Evolutionary conservation across 2,329 filamentous ascomycete species (phyloP).

Genomic region (Cordyceps pruinosa): DNA sequence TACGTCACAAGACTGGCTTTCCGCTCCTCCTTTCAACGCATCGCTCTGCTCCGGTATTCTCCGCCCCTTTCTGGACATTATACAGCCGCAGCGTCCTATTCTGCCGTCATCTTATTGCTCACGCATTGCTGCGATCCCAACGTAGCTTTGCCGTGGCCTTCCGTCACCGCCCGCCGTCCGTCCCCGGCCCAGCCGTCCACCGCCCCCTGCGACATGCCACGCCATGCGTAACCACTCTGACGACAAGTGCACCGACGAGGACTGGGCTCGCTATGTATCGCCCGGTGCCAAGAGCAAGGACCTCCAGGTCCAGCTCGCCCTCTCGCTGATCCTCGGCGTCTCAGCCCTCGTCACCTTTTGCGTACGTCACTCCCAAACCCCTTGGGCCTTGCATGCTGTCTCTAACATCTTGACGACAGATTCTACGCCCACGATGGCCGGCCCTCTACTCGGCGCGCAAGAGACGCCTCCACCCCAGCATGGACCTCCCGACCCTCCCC

Average conservation of each 20-base stretch:
- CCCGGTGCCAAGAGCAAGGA: constrained; percentile 30
- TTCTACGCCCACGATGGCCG: constrained; percentile 86
- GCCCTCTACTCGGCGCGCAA: constrained; percentile 85
- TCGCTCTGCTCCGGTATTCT: background rate
- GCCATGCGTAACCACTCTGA: constrained; percentile 15
- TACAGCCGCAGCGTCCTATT: background rate
- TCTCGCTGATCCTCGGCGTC: constrained; percentile 64
- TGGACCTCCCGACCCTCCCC: constrained; percentile 68
- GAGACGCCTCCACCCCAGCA: constrained; percentile 54
- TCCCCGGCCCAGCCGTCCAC: background rate
- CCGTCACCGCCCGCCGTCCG: background rate
- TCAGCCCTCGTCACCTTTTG: constrained; percentile 72
- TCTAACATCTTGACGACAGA: constrained; percentile 38
- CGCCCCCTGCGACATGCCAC: background rate
- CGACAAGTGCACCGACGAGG: constrained; percentile 19
- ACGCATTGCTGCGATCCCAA: background rate
- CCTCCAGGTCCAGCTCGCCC: constrained; percentile 58
- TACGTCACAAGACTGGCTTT: constrained; percentile 7
- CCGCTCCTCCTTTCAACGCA: background rate
- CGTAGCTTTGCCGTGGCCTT: background rate
- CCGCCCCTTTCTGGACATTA: background rate
- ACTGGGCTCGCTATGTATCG: constrained; percentile 11
- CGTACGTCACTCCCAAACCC: constrained; percentile 37
- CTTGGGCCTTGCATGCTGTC: background rate
- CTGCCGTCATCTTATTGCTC: background rate